Conservation (phyloP, 805 yeast genomes). For the Zygotorulaspora sp. region DNA sequence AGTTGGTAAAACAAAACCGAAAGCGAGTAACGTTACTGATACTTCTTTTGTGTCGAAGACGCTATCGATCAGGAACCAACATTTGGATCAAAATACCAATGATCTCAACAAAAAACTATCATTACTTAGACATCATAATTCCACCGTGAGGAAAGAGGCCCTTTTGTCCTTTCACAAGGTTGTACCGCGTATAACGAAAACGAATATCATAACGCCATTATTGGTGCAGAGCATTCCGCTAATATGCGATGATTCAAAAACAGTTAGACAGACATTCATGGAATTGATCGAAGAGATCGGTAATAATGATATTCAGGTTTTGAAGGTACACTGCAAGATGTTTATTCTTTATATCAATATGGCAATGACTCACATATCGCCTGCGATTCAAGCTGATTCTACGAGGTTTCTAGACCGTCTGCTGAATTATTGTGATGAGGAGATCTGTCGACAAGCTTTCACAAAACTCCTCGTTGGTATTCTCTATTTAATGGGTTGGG, state of each 20-base stretch:
- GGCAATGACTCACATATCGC: constrained; percentile 89
- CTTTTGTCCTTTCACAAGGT: constrained; percentile 48
- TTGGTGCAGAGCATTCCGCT: constrained; percentile 31
- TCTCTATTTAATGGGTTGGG: constrained; percentile 74
- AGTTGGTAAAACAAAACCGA: constrained; percentile 79
- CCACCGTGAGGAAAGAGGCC: constrained; percentile 67
- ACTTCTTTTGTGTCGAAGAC: constrained; percentile 74
- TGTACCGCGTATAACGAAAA: constrained; percentile 42
- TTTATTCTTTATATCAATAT: constrained; percentile 73
- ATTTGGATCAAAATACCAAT: constrained; percentile 35
- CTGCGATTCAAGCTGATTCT: constrained; percentile 70
- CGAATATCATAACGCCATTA: constrained; percentile 31
- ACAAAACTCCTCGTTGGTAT: constrained; percentile 62
- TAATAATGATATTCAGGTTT: constrained; percentile 46
- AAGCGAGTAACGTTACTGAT: constrained; percentile 73
- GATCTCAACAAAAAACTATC: constrained; percentile 61
- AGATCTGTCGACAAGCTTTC: constrained; percentile 61
- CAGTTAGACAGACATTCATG: constrained; percentile 57
- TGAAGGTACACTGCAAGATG: constrained; percentile 56
- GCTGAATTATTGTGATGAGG: constrained; percentile 49
- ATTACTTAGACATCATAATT: constrained; percentile 68
- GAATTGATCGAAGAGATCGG: constrained; percentile 47
- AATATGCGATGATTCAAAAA: constrained; percentile 52
- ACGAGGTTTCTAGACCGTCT: constrained; percentile 60
- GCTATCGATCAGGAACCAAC: constrained; percentile 32